These are phyloP conservation scores for Capronia americana DNA, from an alignment of 2,329 filamentous ascomycete species.

Conservation along the genomic window DNA sequence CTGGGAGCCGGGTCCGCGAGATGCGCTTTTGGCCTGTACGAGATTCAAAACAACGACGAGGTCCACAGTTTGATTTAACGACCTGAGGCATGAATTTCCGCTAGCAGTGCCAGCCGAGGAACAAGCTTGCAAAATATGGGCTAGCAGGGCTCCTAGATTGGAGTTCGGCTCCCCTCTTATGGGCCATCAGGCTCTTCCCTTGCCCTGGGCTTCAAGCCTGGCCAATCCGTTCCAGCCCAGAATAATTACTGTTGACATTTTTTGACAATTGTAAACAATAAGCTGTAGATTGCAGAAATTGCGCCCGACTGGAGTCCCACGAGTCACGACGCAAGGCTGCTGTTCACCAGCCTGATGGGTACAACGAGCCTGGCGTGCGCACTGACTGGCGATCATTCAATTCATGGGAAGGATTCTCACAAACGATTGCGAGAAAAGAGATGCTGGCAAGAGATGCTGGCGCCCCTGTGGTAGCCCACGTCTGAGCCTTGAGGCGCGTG, in stretches of 20 bases:
- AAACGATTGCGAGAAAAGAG: not conserved
- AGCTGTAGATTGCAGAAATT: slow-evolving; percentile 28
- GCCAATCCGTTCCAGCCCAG: slow-evolving; percentile 30
- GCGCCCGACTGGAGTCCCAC: slow-evolving; percentile 18
- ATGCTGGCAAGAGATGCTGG: not conserved
- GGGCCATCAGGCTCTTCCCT: slow-evolving; percentile 18
- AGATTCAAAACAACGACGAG: slow-evolving; percentile 36
- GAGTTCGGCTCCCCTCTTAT: slow-evolving; percentile 18
- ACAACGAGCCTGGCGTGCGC: slow-evolving; percentile 5
- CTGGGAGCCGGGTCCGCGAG: slow-evolving; percentile 25
- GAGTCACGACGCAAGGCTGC: slow-evolving; percentile 24
- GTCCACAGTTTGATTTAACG: slow-evolving; percentile 37
- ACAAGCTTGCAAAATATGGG: slow-evolving; percentile 28
- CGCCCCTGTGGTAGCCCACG: slow-evolving; percentile 4
- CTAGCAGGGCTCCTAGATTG: slow-evolving; percentile 13
- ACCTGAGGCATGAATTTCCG: slow-evolving; percentile 37
- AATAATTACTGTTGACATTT: slow-evolving; percentile 28
- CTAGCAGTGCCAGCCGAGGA: slow-evolving; percentile 34
- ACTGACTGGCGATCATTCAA: slow-evolving; percentile 1
- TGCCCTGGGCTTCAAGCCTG: slow-evolving; percentile 17
- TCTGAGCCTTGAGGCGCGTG: slow-evolving; percentile 13
- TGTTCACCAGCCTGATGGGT: slow-evolving; percentile 24
- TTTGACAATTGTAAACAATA: slow-evolving; percentile 28
- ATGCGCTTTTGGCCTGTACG: slow-evolving; percentile 23
- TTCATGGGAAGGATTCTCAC: not conserved